Percentiles rank a stretch among this genome's conserved stretches.
phyloP scores from a whole-genome alignment of 331 rosid genomes.

The Dryas integrifolia region DNA sequence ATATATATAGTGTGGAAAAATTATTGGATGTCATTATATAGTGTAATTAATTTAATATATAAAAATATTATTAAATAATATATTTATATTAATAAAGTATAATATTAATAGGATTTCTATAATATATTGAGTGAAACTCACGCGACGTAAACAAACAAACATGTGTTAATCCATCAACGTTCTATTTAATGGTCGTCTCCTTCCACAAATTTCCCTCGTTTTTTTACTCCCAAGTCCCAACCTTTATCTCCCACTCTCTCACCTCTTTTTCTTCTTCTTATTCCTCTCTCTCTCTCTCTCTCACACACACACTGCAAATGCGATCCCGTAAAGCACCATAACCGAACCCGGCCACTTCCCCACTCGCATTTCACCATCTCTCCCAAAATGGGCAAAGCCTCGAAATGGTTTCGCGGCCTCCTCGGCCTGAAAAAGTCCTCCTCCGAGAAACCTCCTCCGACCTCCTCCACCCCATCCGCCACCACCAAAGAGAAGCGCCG shows the following conservation, averaged over 20 bases:
- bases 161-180: neutral
- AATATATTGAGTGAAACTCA: neutral
- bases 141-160: neutral
- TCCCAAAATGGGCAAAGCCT: conserved; percentile 64
- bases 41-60: too few relatives aligned
- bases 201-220: neutral
- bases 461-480: neutral
- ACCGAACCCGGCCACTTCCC: conserved; percentile 6
- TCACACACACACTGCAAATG: conserved; percentile 7
- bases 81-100: too few relatives aligned
- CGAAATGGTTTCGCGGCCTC: conserved; percentile 70
- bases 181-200: neutral
- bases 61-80: too few relatives aligned
- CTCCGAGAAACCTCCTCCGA: neutral
- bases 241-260: neutral
- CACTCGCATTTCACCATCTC: neutral
- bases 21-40: too few relatives aligned
- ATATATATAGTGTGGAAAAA: too few relatives aligned
- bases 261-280: neutral
- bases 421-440: conserved; percentile 45
- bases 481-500: conserved; percentile 49
- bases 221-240: neutral
- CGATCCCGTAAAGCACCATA: conserved; percentile 27
- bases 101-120: too few relatives aligned
- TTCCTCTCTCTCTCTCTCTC: conserved; percentile 3